Base-by-base conservation (phyloP, 2,329 filamentous ascomycete species). In the Pleomassaria siparia region DNA sequence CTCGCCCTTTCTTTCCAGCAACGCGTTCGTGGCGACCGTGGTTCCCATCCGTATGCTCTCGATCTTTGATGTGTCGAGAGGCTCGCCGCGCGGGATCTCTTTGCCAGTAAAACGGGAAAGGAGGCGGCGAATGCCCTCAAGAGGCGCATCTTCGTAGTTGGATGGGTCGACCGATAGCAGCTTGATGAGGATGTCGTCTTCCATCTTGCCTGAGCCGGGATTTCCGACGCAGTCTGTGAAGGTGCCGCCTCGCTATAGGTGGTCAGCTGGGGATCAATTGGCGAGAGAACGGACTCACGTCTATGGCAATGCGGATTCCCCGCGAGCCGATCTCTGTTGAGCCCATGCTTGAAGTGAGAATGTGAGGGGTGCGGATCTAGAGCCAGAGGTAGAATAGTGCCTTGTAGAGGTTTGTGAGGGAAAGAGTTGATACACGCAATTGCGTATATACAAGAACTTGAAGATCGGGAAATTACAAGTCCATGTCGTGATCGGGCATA, bases 41-140 rank as follows among this genome's bases (percentile, higher is more conserved):
- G 91, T 96, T 36, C 91, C 91, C 91, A 96, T 96, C 40, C 91
- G 86, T 67, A 96, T 96, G 46, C 88, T 91, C 59, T 94, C 89
- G 59, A 96, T 95, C 63, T 85, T 75, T 15, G 84, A 82, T 1
- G 91, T 96, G 69, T 96, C 90, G 8, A 96, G 76, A 1, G 87
- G 76, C 66, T 91, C 78, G 21, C 89, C 90, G 40, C 91, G 84
- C 3, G 89, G 88, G 36, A 95, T 91, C 4, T 92, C 85, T 48
- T 80, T 79, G 44, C 80, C 79, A 2, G 85, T 83, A 70, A 95
- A 95, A 59, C 83, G 85, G 56, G 86, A 86, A 72, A 96, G 83
- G 47, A 96, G 85, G 48, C 91, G 85, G 13, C 91, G 84, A 65
- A 96, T 96, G 22, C 91, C 91, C 75, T 96, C 91, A 15, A 95